Evolutionary conservation across 139 green algal genomes (phyloP).

Genomic region (Haematococcus lacustris): DNA sequence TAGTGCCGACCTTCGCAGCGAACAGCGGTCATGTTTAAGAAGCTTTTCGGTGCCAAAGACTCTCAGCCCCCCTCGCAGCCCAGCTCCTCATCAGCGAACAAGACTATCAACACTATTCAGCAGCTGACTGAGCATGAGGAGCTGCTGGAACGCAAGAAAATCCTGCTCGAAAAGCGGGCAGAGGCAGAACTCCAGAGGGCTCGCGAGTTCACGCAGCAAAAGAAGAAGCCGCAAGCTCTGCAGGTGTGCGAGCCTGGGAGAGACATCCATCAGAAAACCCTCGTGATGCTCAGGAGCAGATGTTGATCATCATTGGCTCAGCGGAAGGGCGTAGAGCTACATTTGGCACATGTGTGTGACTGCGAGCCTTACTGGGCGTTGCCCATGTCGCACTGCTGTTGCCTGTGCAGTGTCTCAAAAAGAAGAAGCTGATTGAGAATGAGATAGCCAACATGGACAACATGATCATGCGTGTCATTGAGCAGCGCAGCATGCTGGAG

Average conservation of each 20-base stretch:
- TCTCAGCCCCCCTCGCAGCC: constrained; percentile 9
- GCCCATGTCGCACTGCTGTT: too few species aligned
- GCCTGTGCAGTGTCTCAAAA: constrained; percentile 85
- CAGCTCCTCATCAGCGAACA: constrained; percentile 18
- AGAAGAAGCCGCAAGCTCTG: constrained; percentile 73
- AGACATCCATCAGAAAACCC: too few species aligned
- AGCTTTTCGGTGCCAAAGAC: constrained; percentile 28
- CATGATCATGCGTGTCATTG: constrained; percentile 82
- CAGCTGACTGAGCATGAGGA: constrained; percentile 72
- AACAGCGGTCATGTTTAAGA: too few species aligned
- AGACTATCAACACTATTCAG: constrained; percentile 40
- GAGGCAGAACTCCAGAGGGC: constrained; percentile 75
- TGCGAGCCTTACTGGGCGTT: too few species aligned
- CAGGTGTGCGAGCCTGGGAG: background rate
- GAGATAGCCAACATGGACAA: constrained; percentile 82
- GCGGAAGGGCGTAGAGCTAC: too few species aligned
- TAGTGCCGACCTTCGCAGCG: too few species aligned
- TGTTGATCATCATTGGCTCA: too few species aligned
- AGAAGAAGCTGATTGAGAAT: constrained; percentile 88
- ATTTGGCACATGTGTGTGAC: too few species aligned
- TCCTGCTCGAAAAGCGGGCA: constrained; percentile 81
- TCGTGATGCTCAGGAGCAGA: too few species aligned
- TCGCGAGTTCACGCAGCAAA: constrained; percentile 63
- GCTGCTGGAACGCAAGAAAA: constrained; percentile 83
- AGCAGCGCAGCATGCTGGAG: constrained; percentile 93